Conservation (phyloP, 306 rosid species). For the Coriaria nepalensis region DNA sequence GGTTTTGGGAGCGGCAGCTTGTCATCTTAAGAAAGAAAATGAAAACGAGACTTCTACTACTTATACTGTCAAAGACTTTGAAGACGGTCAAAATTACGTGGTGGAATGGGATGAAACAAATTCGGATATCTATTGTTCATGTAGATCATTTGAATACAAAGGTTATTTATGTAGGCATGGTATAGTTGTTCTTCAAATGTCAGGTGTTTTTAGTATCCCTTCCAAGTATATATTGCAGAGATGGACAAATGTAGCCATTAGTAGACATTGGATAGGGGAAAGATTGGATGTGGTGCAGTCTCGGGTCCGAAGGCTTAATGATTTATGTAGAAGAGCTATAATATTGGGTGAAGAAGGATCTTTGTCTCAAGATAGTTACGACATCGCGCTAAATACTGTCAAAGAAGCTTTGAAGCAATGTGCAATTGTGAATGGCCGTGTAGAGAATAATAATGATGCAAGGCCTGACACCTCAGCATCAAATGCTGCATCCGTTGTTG, state of each 20-base stretch:
- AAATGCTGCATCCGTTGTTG: constrained; percentile 6
- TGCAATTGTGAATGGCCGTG: constrained; percentile 7
- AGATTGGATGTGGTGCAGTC: constrained; percentile 15
- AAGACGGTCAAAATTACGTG: constrained; percentile 13
- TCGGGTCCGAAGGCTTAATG: constrained; percentile 14
- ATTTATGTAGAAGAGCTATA: constrained; percentile 14
- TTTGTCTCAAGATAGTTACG: constrained; percentile 17
- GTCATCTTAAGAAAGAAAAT: constrained; percentile 15
- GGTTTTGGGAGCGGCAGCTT: constrained; percentile 19
- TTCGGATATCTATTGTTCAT: constrained; percentile 11
- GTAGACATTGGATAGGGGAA: constrained; percentile 9
- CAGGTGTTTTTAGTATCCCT: constrained; percentile 16
- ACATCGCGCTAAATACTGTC: constrained; percentile 10
- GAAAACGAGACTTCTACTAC: constrained; percentile 11
- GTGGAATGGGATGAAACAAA: constrained; percentile 12
- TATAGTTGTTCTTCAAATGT: constrained; percentile 16
- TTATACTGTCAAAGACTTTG: constrained; percentile 14
- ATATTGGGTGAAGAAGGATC: constrained; percentile 20
- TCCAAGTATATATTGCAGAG: constrained; percentile 14
- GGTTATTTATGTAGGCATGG: constrained; percentile 15
- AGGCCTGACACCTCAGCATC: constrained; percentile 6
- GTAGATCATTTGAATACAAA: constrained; percentile 15
- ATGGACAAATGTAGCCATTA: constrained; percentile 14
- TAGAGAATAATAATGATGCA: constrained; percentile 9
- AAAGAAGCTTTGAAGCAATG: constrained; percentile 16